phyloP scores from a whole-genome alignment of 768 basidiomycete genomes.

The Pleurotus tuber-regium region DNA sequence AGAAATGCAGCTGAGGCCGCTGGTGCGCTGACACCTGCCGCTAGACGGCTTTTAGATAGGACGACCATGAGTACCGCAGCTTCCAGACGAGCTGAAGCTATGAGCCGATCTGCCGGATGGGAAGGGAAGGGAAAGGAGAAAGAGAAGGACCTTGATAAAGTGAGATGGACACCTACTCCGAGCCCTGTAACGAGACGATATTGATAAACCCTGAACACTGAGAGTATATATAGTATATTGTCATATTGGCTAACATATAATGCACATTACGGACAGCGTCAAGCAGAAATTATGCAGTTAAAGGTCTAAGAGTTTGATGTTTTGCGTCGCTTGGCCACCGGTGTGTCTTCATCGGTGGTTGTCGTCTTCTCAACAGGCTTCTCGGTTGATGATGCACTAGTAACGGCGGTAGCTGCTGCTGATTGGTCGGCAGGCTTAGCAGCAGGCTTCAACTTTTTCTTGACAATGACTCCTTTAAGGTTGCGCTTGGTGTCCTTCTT shows the following conservation, averaged over 20 bases:
- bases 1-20: slow-evolving; percentile 54
- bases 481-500: slow-evolving; percentile 68
- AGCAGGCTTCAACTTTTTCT: slow-evolving; percentile 61
- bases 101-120: slow-evolving; percentile 60
- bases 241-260: neutral
- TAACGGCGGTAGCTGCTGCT: neutral
- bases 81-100: slow-evolving; percentile 62
- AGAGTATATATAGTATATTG: no score
- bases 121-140: slow-evolving; percentile 39
- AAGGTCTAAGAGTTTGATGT: slow-evolving; percentile 34
- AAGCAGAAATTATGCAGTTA: neutral
- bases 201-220: neutral
- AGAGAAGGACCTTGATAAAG: slow-evolving; percentile 60
- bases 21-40: slow-evolving; percentile 86
- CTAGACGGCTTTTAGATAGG: slow-evolving; percentile 68
- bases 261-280: no score
- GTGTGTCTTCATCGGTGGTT: slow-evolving; percentile 28
- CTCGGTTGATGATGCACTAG: slow-evolving; percentile 1
- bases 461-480: slow-evolving; percentile 78
- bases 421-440: slow-evolving; percentile 14
- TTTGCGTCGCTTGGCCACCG: slow-evolving; percentile 60
- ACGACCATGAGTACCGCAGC: slow-evolving; percentile 66
- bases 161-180: slow-evolving; percentile 83
- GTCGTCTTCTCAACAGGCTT: slow-evolving; percentile 15
- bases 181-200: slow-evolving; percentile 33